These are phyloP conservation scores for Salix arbutifolia DNA, from an alignment of 345 rosid genomes.

Conservation along the genomic window DNA sequence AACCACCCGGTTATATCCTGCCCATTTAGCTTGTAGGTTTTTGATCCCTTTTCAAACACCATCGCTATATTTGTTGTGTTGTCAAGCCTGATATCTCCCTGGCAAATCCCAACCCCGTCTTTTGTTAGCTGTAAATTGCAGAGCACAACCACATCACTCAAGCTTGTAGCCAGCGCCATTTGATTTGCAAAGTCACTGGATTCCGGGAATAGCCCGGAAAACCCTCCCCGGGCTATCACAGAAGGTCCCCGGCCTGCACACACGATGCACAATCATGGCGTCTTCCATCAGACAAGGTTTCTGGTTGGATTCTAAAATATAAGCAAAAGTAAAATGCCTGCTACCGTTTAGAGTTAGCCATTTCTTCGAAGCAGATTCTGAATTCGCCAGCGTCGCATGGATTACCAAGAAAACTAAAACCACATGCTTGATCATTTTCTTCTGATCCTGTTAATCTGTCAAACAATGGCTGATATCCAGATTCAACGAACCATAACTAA, in stretches of 20 bases:
- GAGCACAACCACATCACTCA: slow-evolving; percentile 34
- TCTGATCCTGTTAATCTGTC: slow-evolving; percentile 20
- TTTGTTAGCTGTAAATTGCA: slow-evolving; percentile 72
- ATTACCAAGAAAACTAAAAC: slow-evolving; percentile 41
- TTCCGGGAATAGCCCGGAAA: slow-evolving; percentile 75
- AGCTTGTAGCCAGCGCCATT: slow-evolving; percentile 32
- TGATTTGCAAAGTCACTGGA: slow-evolving; percentile 44
- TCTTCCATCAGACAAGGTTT: not conserved
- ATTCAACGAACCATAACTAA: not conserved
- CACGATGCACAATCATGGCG: not conserved
- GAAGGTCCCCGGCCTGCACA: slow-evolving; percentile 53
- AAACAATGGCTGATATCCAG: not conserved
- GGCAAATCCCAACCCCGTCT: slow-evolving; percentile 64
- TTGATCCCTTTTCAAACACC: slow-evolving; percentile 33
- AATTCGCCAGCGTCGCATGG: slow-evolving; percentile 30
- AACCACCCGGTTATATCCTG: slow-evolving; percentile 59
- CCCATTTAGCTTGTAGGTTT: slow-evolving; percentile 54
- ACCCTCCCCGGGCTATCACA: slow-evolving; percentile 77
- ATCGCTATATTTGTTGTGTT: slow-evolving; percentile 46
- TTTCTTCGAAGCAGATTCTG: slow-evolving; percentile 25
- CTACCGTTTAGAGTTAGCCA: slow-evolving; percentile 64
- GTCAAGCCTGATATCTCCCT: slow-evolving; percentile 50
- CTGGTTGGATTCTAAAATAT: not conserved
- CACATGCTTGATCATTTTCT: slow-evolving; percentile 48
- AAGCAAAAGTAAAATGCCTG: not conserved